Conservation (phyloP, 2,329 filamentous ascomycete species). For the Trichophyton benhamiae region DNA sequence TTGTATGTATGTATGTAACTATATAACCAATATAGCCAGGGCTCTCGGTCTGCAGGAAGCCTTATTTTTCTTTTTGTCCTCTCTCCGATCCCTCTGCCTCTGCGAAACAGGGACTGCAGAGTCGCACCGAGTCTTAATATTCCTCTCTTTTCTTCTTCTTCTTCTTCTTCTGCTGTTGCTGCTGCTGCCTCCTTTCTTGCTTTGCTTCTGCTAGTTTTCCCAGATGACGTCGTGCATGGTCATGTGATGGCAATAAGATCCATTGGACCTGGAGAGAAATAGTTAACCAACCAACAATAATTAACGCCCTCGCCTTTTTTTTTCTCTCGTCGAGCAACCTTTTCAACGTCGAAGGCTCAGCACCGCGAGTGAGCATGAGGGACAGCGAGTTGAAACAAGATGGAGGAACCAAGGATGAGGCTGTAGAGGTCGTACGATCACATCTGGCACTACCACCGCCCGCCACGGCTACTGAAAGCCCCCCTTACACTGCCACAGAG, state of each 20-base stretch:
- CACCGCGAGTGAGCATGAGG: no score
- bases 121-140: not conserved
- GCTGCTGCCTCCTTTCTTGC: no score
- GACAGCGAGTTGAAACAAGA: not conserved
- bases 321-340: no score
- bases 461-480: no score
- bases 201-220: no score
- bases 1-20: not conserved
- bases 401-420: not conserved
- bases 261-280: not conserved
- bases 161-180: not conserved
- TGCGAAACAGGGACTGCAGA: no score
- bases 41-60: not conserved
- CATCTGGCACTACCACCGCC: not conserved
- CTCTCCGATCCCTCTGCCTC: not conserved
- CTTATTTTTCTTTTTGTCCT: not conserved
- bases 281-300: not conserved
- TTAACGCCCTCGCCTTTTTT: no score
- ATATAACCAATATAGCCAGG: not conserved
- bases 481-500: no score
- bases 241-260: not conserved
- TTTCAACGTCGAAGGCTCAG: no score
- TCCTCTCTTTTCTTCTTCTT: not conserved
- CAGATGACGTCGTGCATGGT: not conserved
- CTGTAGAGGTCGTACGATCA: not conserved